Evolutionary conservation across 148 eudicot species (phyloP), one percentile per base, ranked within the genome.

Genomic region (Rhododendron simsii): DNA sequence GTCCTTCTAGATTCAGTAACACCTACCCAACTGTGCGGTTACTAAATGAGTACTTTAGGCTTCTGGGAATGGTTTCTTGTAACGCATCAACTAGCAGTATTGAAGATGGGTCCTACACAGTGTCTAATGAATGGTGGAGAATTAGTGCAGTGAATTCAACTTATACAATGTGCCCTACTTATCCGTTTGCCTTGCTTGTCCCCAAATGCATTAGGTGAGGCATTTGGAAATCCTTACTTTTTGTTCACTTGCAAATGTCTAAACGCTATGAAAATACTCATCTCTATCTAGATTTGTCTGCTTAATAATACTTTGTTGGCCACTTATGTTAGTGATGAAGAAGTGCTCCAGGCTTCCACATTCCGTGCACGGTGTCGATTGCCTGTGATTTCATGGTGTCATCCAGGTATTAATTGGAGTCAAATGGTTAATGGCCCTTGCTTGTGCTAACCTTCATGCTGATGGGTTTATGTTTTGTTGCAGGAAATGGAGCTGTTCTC

Each of bases 181-280:
- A 98, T 90, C 99, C 99, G 30, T 98, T 98, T 83, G 98, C 99
- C 18, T 91, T 98, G 91, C 91, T 98, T 74, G 90, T 98, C 85
- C 99, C 99, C 53, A 95, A 92, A 87, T 91, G 92, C 84, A 94
- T 95, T 81, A 91, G 94, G 99, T 98, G 90, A 90, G 94, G 28
- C 61, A 50, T 81, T 71, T 35, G 28, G 23, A 65, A 82, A 39
- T 39, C 48, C 45, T 47, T 81, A 30, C 9, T 80, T 86, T 35
- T 80, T 33, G 41, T 82, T 6, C 14, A 37, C 37, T 79, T 50
- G 51, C 16, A 44, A 73, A 65, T 86, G 83, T 10, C 45, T 35
- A 47, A 61, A 84, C 48, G 14, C 78, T 77, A 69, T 59, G 9
- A 79, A 23, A 78, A 48, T 18, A 74, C 35, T 51, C 20, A 28